phyloP scores from a whole-genome alignment of 768 basidiomycete genomes.

The Tricholoma matsutake region DNA sequence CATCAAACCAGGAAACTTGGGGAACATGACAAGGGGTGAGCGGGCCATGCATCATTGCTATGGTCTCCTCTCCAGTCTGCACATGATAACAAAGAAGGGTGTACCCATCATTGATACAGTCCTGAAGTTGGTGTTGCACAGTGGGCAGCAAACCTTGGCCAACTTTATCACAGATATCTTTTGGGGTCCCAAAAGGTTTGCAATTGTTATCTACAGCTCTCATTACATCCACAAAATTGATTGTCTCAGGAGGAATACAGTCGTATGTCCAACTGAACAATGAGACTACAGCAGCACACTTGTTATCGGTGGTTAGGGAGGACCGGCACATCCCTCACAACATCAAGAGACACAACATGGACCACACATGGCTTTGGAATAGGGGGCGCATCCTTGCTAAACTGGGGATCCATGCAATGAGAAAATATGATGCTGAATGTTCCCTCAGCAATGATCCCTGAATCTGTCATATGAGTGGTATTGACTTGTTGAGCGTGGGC shows the following conservation, averaged over 20 bases:
- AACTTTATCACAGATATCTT: no score
- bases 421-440: neutral
- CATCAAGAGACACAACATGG: neutral
- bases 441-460: neutral
- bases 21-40: neutral
- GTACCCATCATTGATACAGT: neutral
- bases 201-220: neutral
- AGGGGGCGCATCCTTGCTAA: neutral
- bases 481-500: neutral
- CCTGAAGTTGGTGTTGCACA: neutral
- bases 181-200: neutral
- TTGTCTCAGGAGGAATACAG: neutral
- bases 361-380: neutral
- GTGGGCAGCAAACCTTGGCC: neutral
- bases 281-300: slow-evolving; percentile 1
- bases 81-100: neutral
- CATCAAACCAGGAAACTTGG: neutral
- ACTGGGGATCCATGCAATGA: neutral
- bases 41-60: neutral
- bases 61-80: neutral
- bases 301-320: neutral
- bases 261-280: slow-evolving; percentile 7
- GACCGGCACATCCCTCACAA: neutral
- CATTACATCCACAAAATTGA: slow-evolving; percentile 1
- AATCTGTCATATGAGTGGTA: neutral